phyloP scores from a whole-genome alignment of 495 filamentous ascomycete species.

The Podospora pseudocomata region DNA sequence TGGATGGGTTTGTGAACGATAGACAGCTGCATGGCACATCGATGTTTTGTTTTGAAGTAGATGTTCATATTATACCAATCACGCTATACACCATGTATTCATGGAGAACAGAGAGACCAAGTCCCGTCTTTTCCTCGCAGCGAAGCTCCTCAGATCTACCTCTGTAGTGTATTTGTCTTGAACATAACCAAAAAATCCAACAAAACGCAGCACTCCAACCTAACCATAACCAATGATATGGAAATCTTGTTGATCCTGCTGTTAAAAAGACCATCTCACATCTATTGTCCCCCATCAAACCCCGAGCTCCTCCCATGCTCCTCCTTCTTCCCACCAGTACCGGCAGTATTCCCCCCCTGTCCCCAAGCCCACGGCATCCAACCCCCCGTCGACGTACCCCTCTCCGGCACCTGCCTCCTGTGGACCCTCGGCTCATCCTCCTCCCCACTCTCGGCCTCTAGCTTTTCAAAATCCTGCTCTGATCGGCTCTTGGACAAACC shows the following conservation, averaged over 20 bases:
- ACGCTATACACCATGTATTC: background rate
- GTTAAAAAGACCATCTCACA: background rate
- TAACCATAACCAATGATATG: background rate
- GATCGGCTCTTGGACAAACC: slow-evolving; percentile 65
- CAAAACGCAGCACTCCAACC: background rate
- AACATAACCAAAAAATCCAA: background rate
- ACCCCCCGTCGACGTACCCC: slow-evolving; percentile 31
- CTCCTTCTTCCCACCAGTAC: background rate
- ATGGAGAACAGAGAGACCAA: background rate
- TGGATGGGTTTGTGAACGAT: background rate
- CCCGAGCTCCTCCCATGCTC: slow-evolving; percentile 30
- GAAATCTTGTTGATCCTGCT: background rate
- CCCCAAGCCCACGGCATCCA: slow-evolving; percentile 64
- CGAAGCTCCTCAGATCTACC: background rate
- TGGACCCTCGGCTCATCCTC: slow-evolving; percentile 28
- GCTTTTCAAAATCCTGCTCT: slow-evolving; percentile 77
- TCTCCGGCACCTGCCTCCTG: background rate
- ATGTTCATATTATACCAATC: background rate
- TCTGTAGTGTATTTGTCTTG: background rate
- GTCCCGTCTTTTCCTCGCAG: background rate
- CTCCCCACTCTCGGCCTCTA: slow-evolving; percentile 66
- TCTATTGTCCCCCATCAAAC: slow-evolving; percentile 30
- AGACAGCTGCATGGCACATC: background rate
- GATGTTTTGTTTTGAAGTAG: background rate
- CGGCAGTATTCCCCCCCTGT: slow-evolving; percentile 2